Evolutionary conservation across 352 stramenopile species (phyloP).

Genomic region (Globisporangium middletonii): DNA sequence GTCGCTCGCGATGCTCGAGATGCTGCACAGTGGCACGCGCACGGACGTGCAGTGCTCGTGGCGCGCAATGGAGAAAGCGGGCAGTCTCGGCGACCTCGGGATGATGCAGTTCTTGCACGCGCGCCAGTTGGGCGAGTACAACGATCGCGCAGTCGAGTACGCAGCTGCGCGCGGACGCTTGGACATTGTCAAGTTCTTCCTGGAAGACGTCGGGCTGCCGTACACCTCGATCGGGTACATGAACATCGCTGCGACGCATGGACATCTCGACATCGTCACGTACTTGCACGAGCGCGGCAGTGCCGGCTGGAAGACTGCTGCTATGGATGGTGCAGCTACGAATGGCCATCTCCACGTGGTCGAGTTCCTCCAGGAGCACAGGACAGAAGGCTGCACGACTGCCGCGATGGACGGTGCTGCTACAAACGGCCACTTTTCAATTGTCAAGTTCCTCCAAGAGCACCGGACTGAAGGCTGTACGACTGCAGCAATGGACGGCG

Average conservation of each 20-base stretch:
- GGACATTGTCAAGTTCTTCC: not conserved
- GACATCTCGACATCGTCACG: not conserved
- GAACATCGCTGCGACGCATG: not conserved
- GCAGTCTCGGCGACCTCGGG: not conserved
- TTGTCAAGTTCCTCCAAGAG: not conserved
- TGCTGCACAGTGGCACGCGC: not conserved
- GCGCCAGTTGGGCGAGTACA: not conserved
- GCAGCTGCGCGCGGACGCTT: not conserved
- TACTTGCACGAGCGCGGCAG: not conserved
- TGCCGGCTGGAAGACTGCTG: not conserved
- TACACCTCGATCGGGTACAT: not conserved
- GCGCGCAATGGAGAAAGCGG: not conserved
- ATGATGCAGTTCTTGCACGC: not conserved
- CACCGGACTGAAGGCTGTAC: not conserved
- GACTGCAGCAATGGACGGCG: not conserved
- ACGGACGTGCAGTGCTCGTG: not conserved
- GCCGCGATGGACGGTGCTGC: not conserved
- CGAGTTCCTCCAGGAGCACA: not conserved
- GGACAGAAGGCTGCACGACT: not conserved
- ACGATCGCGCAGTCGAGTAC: not conserved
- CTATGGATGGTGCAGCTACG: not conserved
- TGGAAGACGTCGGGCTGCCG: not conserved
- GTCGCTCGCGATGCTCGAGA: constrained; percentile 3
- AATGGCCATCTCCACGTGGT: not conserved
- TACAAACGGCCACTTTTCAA: not conserved